phyloP scores from a whole-genome alignment of 305 asterid species.

The Fraxinus dipetala region DNA sequence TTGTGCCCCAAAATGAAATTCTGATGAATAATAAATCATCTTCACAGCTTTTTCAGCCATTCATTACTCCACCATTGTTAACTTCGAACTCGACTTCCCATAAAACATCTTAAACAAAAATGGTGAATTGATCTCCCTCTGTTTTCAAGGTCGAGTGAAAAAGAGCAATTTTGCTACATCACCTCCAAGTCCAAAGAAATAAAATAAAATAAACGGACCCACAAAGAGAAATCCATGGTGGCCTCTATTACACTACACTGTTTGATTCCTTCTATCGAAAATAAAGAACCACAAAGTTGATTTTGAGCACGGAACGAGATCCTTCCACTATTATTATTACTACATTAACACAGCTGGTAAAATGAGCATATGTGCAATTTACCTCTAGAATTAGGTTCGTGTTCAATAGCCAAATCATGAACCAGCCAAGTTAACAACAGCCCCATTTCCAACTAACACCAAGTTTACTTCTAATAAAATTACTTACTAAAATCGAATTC shows the following conservation, averaged over 20 bases:
- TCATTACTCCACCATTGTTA: neutral
- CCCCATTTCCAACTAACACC: neutral
- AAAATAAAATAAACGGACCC: neutral
- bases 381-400: neutral
- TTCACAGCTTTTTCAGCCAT: neutral
- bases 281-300: neutral
- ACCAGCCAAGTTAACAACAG: neutral
- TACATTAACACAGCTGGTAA: neutral
- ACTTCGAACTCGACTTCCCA: neutral
- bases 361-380: neutral
- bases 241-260: neutral
- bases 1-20: neutral
- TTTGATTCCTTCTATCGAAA: neutral
- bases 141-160: neutral
- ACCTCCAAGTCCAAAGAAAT: neutral
- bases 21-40: neutral
- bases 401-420: neutral
- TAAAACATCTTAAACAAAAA: neutral
- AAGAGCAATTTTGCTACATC: neutral
- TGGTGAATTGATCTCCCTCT: neutral
- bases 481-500: neutral
- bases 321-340: neutral
- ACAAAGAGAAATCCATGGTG: neutral
- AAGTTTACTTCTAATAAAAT: neutral
- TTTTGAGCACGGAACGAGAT: neutral